Evolutionary conservation across 2,329 filamentous ascomycete species (phyloP).

Genomic region (Fusarium sp.): DNA sequence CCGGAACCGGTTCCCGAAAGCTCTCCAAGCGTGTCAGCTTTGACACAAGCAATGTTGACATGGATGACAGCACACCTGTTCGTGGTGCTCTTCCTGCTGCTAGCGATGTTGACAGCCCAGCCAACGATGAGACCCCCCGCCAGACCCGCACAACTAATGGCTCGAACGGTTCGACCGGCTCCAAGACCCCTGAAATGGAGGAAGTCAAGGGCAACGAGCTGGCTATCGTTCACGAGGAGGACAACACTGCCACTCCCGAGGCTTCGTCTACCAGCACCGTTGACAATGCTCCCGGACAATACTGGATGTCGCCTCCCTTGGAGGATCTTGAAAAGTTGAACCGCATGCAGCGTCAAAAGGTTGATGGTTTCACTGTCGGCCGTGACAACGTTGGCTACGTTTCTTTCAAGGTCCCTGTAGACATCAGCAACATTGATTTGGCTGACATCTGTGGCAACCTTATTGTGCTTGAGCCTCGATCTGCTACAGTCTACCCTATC

Average conservation of each 20-base stretch:
- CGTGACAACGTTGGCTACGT: conserved; percentile 85
- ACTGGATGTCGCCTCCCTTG: conserved; percentile 85
- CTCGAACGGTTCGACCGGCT: conserved; percentile 48
- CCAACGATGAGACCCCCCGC: conserved; percentile 57
- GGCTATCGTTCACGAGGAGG: conserved; percentile 81
- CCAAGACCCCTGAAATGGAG: conserved; percentile 72
- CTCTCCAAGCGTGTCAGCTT: conserved; percentile 93
- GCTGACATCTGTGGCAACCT: conserved; percentile 84
- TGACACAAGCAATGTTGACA: conserved; percentile 70
- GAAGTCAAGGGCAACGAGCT: conserved; percentile 81
- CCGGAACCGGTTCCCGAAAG: conserved; percentile 60
- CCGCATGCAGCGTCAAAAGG: conserved; percentile 78
- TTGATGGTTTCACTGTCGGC: conserved; percentile 83
- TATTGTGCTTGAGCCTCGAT: conserved; percentile 80
- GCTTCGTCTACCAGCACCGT: conserved; percentile 39
- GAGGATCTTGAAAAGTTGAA: conserved; percentile 84
- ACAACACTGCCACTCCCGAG: conserved; percentile 50
- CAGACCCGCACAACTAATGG: conserved; percentile 62
- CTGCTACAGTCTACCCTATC: conserved; percentile 88
- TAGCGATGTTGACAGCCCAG: conserved; percentile 46
- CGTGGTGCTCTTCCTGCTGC: conserved; percentile 52
- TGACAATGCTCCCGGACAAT: conserved; percentile 74
- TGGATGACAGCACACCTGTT: conserved; percentile 51
- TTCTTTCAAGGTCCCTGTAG: conserved; percentile 83
- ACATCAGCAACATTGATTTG: conserved; percentile 81